Conservation (phyloP, 139 green algal genomes). For the Auxenochlorella pyrenoidosa region DNA sequence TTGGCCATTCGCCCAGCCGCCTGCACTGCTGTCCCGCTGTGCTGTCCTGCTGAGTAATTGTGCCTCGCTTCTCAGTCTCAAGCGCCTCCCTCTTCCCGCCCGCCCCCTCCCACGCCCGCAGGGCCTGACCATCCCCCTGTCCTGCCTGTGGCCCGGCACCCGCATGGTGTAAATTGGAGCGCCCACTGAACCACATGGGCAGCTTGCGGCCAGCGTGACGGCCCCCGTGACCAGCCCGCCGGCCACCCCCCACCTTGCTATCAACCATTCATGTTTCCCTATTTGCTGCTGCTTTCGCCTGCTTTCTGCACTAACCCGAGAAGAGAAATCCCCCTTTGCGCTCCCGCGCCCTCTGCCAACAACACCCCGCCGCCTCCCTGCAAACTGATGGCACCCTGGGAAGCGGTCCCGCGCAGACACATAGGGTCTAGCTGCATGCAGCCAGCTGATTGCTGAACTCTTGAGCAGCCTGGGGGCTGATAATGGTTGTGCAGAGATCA, state of each 20-base stretch:
- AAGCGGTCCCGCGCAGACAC: no score
- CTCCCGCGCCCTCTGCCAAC: no score
- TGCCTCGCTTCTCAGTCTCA: no score
- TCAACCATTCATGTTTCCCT: background rate
- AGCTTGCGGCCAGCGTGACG: background rate
- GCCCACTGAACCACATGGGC: background rate
- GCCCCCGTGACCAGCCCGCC: background rate
- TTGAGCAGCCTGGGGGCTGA: no score
- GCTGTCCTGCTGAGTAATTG: no score
- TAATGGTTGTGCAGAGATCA: no score
- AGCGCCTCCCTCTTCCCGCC: background rate
- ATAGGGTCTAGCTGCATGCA: no score
- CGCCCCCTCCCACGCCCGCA: slow-evolving; percentile 7
- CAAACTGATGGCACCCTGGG: no score
- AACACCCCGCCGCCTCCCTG: no score
- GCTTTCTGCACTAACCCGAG: background rate
- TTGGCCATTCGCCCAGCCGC: no score
- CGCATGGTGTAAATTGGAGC: slow-evolving; percentile 15
- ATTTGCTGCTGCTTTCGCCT: slow-evolving; percentile 1
- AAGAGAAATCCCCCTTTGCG: background rate
- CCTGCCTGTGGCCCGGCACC: slow-evolving; percentile 75
- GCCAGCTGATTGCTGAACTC: no score
- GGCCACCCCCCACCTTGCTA: background rate
- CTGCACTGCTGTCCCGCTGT: no score
- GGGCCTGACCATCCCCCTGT: slow-evolving; percentile 77